Conservation (phyloP, 768 basidiomycete species). For the Tulasnella sp. region DNA sequence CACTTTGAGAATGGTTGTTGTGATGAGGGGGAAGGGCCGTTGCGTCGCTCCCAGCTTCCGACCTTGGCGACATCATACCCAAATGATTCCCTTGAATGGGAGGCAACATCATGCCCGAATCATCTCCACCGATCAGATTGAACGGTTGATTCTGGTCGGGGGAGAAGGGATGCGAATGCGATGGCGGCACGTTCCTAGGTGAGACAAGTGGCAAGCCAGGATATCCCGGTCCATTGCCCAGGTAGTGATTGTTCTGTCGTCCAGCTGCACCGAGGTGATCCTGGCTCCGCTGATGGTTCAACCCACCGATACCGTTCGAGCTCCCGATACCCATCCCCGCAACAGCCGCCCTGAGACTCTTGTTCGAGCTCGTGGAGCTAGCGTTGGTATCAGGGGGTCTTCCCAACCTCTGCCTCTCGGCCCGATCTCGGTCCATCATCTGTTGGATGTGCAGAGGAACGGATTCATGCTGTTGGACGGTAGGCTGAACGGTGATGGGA, state of each 20-base stretch:
- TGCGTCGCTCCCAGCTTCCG: no score
- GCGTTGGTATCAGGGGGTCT: constrained; percentile 11
- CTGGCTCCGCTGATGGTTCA: neutral
- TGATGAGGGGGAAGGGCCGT: no score
- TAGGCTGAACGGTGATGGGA: constrained; percentile 10
- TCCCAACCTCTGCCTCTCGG: neutral
- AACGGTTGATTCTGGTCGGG: constrained; percentile 30
- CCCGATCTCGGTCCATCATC: neutral
- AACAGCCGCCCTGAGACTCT: constrained; percentile 5
- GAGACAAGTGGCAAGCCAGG: constrained; percentile 30
- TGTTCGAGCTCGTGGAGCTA: constrained; percentile 8
- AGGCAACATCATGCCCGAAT: constrained; percentile 20
- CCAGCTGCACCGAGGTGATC: neutral
- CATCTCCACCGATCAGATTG: constrained; percentile 20
- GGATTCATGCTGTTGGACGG: neutral
- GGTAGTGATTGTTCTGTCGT: constrained; percentile 15
- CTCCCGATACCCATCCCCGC: neutral
- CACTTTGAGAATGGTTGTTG: no score
- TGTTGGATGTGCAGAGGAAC: neutral
- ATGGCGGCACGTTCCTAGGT: constrained; percentile 37
- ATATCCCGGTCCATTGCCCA: constrained; percentile 19
- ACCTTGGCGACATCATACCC: no score
- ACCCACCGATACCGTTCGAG: neutral
- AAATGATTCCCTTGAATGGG: constrained; percentile 21
- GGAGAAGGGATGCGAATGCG: constrained; percentile 35